Base-by-base conservation (phyloP, 805 yeast genomes). In the Ogataea polymorpha region DNA sequence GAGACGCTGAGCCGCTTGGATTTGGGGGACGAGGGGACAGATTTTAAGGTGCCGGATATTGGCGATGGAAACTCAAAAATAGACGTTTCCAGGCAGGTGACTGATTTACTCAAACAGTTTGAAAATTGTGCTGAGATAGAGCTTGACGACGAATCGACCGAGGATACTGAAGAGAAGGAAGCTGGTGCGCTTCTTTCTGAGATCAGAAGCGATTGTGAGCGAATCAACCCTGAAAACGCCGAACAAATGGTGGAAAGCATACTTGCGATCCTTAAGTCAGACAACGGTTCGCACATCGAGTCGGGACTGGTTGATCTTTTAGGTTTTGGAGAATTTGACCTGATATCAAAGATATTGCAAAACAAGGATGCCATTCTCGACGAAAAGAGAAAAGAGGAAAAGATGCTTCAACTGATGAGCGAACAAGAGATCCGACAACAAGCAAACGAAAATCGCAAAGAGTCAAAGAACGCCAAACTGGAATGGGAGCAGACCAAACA, bases 321-420 rank as follows among this genome's bases (percentile, higher is more conserved):
- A 1, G 99, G 99, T 0, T 84, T 80, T 51, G 96, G 88, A 18
- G 85, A 87, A 56, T 74, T 93, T 46, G 96, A 88, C 39, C 62
- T 90, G 36, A 85, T 90, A 8, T 72, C 88, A 1, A 74, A 70
- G 32, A 63, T 88, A 10, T 59, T 87, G 4, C 74, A 73, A 37
- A 63, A 75, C 37, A 74, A 70, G 51, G 53, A 53, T 0, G 55
- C 53, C 12, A 48, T 66, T 3, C n/a, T 65, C 5, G 53, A 45
- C 7, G 54, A 56, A 34, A 46, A 53, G 45, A 28, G 49, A 23
- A 37, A 25, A 18, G 31, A 27, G 12, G 23, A 13, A 18, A 34
- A 21, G 32, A 20, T 15, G 27, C 32, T 35, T 46, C 49, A 51
- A 42, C 63, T 77, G 32, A 53, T 82, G 58, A 66, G 82, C 0